Percentiles rank a stretch among this genome's conserved stretches.
phyloP scores from a whole-genome alignment of 441 rosid genomes.

The Viola pubescens region DNA sequence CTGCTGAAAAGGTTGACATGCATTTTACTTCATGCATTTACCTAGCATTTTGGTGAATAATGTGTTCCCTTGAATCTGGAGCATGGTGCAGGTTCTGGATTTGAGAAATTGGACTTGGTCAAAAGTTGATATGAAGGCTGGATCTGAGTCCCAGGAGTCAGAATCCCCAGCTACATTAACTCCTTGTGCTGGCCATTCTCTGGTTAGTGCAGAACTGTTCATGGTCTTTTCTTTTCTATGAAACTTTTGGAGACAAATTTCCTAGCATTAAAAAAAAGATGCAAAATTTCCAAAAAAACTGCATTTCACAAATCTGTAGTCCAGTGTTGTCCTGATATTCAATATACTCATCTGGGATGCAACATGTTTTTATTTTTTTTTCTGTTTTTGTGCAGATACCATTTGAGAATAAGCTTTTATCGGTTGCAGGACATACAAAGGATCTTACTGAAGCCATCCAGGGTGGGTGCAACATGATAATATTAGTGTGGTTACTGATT shows the following conservation, averaged over 20 bases:
- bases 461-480: conserved; percentile 35
- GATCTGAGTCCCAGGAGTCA: conserved; percentile 45
- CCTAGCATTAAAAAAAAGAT: not conserved
- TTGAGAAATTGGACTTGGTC: conserved; percentile 96
- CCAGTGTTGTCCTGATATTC: conserved; percentile 16
- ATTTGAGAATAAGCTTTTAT: conserved; percentile 89
- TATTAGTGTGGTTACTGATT: conserved; percentile 8
- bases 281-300: conserved; percentile 1
- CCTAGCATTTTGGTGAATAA: not conserved
- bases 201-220: conserved; percentile 47
- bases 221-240: conserved; percentile 13
- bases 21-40: not conserved
- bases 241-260: conserved; percentile 15
- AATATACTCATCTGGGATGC: conserved; percentile 11
- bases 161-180: conserved; percentile 36
- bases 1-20: not conserved
- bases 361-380: conserved; percentile 3
- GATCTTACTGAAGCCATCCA: conserved; percentile 83
- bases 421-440: conserved; percentile 93
- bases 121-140: conserved; percentile 63
- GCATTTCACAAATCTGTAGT: conserved; percentile 4
- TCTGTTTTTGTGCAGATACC: conserved; percentile 46
- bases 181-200: conserved; percentile 93
- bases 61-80: conserved; percentile 17
- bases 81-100: conserved; percentile 69